Evolutionary conservation across 129 eudicot genomes (phyloP).

Genomic region (Centaurea solstitialis): DNA sequence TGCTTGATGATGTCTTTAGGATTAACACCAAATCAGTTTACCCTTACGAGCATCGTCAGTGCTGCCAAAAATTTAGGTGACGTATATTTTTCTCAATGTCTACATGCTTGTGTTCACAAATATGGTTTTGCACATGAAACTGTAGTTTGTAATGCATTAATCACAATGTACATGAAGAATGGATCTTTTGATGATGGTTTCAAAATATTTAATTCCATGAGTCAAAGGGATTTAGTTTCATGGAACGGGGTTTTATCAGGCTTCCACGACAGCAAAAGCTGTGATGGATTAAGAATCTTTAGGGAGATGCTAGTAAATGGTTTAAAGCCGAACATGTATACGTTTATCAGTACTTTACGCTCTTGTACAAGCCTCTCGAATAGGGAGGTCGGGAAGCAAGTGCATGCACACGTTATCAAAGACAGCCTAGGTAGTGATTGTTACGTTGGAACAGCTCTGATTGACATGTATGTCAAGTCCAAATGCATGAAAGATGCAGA

Average conservation of each 20-base stretch:
- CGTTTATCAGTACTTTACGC: constrained; percentile 39
- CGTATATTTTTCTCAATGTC: constrained; percentile 28
- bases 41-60: constrained; percentile 40
- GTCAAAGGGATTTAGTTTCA: constrained; percentile 42
- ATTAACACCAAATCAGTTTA: constrained; percentile 43
- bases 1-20: constrained; percentile 35
- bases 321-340: constrained; percentile 43
- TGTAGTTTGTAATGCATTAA: constrained; percentile 37
- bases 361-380: constrained; percentile 35
- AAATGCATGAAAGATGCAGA: constrained; percentile 36
- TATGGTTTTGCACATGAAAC: constrained; percentile 41
- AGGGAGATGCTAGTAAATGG: constrained; percentile 38
- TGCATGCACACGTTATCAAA: constrained; percentile 39
- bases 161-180: constrained; percentile 45
- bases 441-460: constrained; percentile 41
- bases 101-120: constrained; percentile 47
- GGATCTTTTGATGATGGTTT: constrained; percentile 27
- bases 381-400: constrained; percentile 36
- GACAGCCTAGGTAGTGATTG: constrained; percentile 26
- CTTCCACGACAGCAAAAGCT: constrained; percentile 30
- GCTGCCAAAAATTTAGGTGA: constrained; percentile 40
- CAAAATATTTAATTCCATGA: constrained; percentile 32
- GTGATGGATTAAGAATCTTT: constrained; percentile 36
- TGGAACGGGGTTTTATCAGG: constrained; percentile 51
- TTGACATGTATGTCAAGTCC: constrained; percentile 43